A percentile compares a stretch with the other conserved stretches of the same genome.
Evolutionary conservation across 2,329 filamentous ascomycete species (phyloP).

Genomic region (Thielaviopsis ethacetica): DNA sequence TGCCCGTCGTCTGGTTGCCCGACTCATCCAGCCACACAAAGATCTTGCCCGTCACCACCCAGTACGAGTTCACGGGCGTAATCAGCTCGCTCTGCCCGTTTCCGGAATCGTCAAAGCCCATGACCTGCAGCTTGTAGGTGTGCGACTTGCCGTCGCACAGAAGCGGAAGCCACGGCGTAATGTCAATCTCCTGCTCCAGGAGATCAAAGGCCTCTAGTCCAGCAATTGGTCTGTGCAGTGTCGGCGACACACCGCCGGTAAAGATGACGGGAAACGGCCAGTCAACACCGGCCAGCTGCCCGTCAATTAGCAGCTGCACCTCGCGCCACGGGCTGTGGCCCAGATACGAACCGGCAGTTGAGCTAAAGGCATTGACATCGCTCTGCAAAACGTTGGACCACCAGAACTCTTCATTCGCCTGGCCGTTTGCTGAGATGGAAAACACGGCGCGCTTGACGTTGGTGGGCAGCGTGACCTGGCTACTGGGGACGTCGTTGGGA

Average conservation of each 20-base stretch:
- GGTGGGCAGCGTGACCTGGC: constrained; percentile 43
- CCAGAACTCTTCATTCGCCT: constrained; percentile 70
- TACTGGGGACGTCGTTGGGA: constrained; percentile 44
- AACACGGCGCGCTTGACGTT: constrained; percentile 56
- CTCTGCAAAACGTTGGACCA: constrained; percentile 60
- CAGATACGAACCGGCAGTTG: constrained; percentile 37
- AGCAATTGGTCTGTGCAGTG: constrained; percentile 62
- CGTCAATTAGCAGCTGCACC: constrained; percentile 61
- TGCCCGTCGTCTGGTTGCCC: constrained; percentile 35
- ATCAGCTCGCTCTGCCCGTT: constrained; percentile 29
- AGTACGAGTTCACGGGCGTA: constrained; percentile 27
- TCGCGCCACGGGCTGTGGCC: constrained; percentile 64
- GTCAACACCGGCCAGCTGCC: constrained; percentile 51
- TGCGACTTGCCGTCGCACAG: constrained; percentile 50
- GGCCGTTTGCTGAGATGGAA: constrained; percentile 61
- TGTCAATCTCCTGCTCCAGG: constrained; percentile 64
- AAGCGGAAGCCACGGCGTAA: constrained; percentile 57
- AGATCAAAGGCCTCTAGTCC: constrained; percentile 68
- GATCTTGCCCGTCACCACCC: constrained; percentile 64
- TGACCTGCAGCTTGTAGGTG: constrained; percentile 50
- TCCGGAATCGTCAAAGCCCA: constrained; percentile 43
- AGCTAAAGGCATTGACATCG: constrained; percentile 40
- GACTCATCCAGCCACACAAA: constrained; percentile 55
- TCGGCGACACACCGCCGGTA: constrained; percentile 63
- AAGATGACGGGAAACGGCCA: constrained; percentile 78